Percentiles rank a stretch among this genome's conserved stretches.
Evolutionary conservation across 371 early-diverging fungal genomes (phyloP).

Genomic region (Mucor velutinosus): DNA sequence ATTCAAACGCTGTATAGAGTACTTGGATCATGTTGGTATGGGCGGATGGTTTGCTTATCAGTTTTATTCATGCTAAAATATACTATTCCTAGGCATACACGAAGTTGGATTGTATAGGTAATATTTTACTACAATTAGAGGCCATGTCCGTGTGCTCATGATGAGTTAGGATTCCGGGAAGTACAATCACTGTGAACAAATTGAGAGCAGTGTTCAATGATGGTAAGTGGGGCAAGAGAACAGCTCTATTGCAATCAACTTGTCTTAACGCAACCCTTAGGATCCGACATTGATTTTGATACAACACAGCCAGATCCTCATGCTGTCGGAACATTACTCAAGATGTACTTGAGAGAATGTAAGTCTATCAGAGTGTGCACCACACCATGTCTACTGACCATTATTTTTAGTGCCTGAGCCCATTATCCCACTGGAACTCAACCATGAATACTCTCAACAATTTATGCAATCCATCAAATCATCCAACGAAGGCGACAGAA

Average conservation of each 20-base stretch:
- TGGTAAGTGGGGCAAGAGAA: slow-evolving; percentile 30
- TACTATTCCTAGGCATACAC: slow-evolving; percentile 42
- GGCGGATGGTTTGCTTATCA: not conserved
- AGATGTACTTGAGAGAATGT: slow-evolving; percentile 80
- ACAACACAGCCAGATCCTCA: slow-evolving; percentile 69
- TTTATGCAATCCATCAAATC: slow-evolving; percentile 18
- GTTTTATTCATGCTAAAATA: not conserved
- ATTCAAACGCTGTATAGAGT: slow-evolving; percentile 79
- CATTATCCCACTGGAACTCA: slow-evolving; percentile 36
- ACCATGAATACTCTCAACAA: slow-evolving; percentile 27
- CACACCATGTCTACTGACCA: not conserved
- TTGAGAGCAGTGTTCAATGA: slow-evolving; percentile 53
- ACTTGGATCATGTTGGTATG: slow-evolving; percentile 44
- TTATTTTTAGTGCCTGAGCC: slow-evolving; percentile 44
- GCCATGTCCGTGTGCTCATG: not conserved
- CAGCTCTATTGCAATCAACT: not conserved
- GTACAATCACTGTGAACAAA: slow-evolving; percentile 55
- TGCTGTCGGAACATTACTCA: slow-evolving; percentile 81
- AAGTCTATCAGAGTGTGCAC: slow-evolving; percentile 11
- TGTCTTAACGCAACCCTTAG: slow-evolving; percentile 26
- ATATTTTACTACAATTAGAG: not conserved
- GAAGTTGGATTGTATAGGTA: slow-evolving; percentile 66
- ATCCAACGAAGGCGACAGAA: not conserved
- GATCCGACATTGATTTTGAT: slow-evolving; percentile 56
- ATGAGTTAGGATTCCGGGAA: slow-evolving; percentile 52